Percentiles rank a stretch among this genome's conserved stretches.
These are phyloP conservation scores for Chrysochromulina parva DNA, from an alignment of 78 protist genomes.

Conservation along the genomic window DNA sequence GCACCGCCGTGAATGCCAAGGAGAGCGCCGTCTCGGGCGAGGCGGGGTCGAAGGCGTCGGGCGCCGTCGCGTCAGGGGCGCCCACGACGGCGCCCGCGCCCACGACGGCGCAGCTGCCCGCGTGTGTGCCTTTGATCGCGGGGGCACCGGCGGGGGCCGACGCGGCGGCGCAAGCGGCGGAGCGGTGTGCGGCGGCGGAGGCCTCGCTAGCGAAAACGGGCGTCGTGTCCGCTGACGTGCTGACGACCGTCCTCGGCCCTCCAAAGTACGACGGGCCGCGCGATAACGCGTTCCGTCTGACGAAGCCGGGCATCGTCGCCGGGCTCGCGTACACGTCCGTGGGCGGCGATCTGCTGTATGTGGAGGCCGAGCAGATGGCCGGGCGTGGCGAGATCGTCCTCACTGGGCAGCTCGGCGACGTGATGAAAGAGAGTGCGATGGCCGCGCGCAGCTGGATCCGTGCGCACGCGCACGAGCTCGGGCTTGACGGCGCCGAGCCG, in stretches of 20 bases:
- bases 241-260: constrained; percentile 1
- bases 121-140: too few relatives aligned
- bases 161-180: neutral
- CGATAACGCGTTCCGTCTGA: neutral
- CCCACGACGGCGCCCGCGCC: neutral
- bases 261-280: neutral
- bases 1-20: too few relatives aligned
- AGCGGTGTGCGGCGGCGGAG: neutral
- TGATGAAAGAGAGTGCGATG: constrained; percentile 85
- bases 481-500: neutral
- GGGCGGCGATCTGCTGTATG: constrained; percentile 78
- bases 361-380: constrained; percentile 62
- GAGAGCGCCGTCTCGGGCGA: too few relatives aligned
- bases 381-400: neutral
- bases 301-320: constrained; percentile 65
- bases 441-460: constrained; percentile 15
- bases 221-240: neutral
- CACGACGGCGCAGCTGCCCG: too few relatives aligned
- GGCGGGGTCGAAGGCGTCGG: too few relatives aligned
- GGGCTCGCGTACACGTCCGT: constrained; percentile 86
- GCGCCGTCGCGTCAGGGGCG: too few relatives aligned
- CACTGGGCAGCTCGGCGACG: constrained; percentile 77
- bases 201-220: neutral
- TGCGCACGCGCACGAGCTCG: neutral
- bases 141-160: neutral